A percentile compares a stretch with the other conserved stretches of the same genome.
These are phyloP conservation scores for Exophiala dermatitidis DNA, from an alignment of 2,329 filamentous ascomycete species.

Conservation along the genomic window DNA sequence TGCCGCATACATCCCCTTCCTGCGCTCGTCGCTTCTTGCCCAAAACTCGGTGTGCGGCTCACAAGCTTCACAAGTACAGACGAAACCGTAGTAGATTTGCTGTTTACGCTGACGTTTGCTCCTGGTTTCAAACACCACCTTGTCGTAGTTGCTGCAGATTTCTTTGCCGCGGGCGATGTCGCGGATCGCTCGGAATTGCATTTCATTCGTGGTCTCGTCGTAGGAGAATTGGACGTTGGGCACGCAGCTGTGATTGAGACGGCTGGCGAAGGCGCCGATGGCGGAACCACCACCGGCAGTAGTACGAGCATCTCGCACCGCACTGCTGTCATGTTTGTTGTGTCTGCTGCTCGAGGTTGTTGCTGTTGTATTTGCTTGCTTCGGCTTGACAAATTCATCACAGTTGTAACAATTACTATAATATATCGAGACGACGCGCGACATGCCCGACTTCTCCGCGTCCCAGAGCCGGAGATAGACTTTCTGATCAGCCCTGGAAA, in stretches of 20 bases:
- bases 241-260: conserved; percentile 25
- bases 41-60: conserved; percentile 20
- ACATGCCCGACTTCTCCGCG: conserved; percentile 21
- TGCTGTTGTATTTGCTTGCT: background rate
- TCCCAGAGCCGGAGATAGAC: conserved; percentile 20
- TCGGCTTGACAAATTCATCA: conserved; percentile 7
- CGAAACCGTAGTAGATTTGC: conserved; percentile 24
- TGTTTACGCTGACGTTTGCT: conserved; percentile 12
- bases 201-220: conserved; percentile 9
- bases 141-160: conserved; percentile 22
- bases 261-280: conserved; percentile 18
- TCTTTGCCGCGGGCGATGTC: conserved; percentile 24
- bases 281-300: conserved; percentile 15
- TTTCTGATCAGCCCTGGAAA: conserved; percentile 13
- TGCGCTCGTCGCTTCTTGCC: conserved; percentile 21
- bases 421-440: conserved; percentile 21
- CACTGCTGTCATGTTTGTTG: background rate
- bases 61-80: conserved; percentile 24
- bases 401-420: conserved; percentile 26
- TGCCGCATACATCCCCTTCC: conserved; percentile 20
- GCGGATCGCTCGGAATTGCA: conserved; percentile 22
- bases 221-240: conserved; percentile 25
- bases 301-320: no score
- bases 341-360: background rate
- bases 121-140: conserved; percentile 12